phyloP scores from a whole-genome alignment of 352 stramenopile genomes.

The Phytophthora meadii region DNA sequence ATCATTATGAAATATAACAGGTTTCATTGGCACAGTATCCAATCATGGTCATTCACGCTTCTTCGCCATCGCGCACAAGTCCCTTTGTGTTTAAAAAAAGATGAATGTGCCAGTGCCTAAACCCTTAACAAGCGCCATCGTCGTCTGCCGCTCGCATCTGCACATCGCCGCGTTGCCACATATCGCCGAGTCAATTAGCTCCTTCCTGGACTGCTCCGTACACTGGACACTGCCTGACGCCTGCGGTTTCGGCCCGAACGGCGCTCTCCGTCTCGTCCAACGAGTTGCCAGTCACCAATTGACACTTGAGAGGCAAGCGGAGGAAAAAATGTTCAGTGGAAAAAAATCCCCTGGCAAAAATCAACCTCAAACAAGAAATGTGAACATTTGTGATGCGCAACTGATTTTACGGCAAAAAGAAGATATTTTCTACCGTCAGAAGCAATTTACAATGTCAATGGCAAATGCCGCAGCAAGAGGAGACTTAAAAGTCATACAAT shows the following conservation, averaged over 20 bases:
- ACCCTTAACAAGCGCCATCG: conserved; percentile 21
- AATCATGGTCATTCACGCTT: conserved; percentile 31
- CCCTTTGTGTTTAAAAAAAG: neutral
- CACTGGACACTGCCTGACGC: conserved; percentile 34
- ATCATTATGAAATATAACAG: conserved; percentile 8
- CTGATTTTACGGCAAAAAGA: conserved; percentile 8
- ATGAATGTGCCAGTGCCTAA: conserved; percentile 3
- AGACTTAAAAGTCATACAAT: conserved; percentile 38
- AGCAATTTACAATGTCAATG: conserved; percentile 37
- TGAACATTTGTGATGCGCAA: neutral
- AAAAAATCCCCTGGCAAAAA: conserved; percentile 3
- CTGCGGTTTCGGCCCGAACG: conserved; percentile 26
- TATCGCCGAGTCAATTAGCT: conserved; percentile 36
- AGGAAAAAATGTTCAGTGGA: neutral
- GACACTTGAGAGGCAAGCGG: neutral
- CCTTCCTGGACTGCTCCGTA: conserved; percentile 37
- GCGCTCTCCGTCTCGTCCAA: conserved; percentile 30
- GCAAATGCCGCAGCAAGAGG: conserved; percentile 37
- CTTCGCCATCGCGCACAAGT: conserved; percentile 13
- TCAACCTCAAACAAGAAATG: neutral
- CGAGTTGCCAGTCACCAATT: conserved; percentile 27
- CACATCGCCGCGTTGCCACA: conserved; percentile 36
- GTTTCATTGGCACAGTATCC: conserved; percentile 17
- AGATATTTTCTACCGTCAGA: conserved; percentile 37
- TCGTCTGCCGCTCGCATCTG: conserved; percentile 29